These are phyloP conservation scores for Wickerhamia fluorescens DNA, from an alignment of 805 yeast genomes.

Conservation along the genomic window DNA sequence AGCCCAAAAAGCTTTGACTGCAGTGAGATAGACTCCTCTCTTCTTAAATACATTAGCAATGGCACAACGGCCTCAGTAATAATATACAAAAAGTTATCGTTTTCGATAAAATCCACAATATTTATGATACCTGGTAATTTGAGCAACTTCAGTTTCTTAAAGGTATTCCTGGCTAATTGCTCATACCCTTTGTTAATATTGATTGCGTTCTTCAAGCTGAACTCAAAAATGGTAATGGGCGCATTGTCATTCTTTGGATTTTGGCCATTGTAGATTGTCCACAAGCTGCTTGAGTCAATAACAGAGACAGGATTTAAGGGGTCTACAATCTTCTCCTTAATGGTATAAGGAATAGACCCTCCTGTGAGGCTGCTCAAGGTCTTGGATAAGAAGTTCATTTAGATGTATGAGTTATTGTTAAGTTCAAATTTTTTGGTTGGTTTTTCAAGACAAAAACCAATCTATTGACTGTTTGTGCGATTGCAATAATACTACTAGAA, in stretches of 20 bases:
- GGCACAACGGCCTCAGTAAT: conserved; percentile 66
- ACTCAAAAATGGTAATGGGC: conserved; percentile 60
- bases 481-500: too few species aligned
- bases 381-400: conserved; percentile 64
- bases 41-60: conserved; percentile 31
- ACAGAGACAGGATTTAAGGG: too few species aligned
- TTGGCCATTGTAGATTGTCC: conserved; percentile 60
- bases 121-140: conserved; percentile 65
- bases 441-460: too few species aligned
- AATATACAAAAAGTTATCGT: conserved; percentile 48
- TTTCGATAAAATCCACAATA: conserved; percentile 57
- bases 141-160: conserved; percentile 44
- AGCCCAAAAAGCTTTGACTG: conserved; percentile 48
- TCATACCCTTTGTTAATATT: conserved; percentile 17
- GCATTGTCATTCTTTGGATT: conserved; percentile 43
- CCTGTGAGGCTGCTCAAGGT: conserved; percentile 55
- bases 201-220: conserved; percentile 38
- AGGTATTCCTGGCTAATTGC: conserved; percentile 30
- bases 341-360: conserved; percentile 48
- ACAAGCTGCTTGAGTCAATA: conserved; percentile 37
- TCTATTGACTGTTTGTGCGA: too few species aligned
- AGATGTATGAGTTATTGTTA: neutral
- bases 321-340: conserved; percentile 38
- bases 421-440: too few species aligned
- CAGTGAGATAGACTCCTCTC: conserved; percentile 15